A percentile compares a stretch with the other conserved stretches of the same genome.
phyloP scores from a whole-genome alignment of 116 monocot species.

The Phalaenopsis hybrid region DNA sequence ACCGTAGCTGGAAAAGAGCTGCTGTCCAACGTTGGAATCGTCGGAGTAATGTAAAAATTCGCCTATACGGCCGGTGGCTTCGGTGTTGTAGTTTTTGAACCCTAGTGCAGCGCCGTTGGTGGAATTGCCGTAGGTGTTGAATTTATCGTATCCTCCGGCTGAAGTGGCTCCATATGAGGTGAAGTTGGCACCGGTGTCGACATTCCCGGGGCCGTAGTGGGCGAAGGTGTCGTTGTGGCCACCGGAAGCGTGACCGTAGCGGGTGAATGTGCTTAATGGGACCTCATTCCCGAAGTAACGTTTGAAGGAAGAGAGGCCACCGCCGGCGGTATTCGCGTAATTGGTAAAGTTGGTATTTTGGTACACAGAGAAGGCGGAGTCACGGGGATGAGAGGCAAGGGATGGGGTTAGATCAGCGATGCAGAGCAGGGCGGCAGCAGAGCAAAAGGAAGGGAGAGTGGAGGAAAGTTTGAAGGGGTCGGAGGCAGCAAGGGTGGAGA shows the following conservation, averaged over 20 bases:
- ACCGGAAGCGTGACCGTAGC: background rate
- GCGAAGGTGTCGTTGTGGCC: slow-evolving; percentile 6
- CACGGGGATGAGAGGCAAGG: background rate
- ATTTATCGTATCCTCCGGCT: background rate
- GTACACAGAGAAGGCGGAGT: background rate
- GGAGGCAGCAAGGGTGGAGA: slow-evolving; percentile 8
- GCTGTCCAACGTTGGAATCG: slow-evolving; percentile 21
- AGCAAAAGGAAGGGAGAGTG: slow-evolving; percentile 7
- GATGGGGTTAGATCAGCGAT: background rate
- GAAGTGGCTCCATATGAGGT: background rate
- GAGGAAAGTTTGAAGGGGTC: slow-evolving; percentile 4
- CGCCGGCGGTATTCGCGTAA: slow-evolving; percentile 10
- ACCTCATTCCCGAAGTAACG: slow-evolving; percentile 6
- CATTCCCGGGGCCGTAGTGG: background rate
- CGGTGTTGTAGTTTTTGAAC: background rate
- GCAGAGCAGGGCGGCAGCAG: slow-evolving; percentile 18
- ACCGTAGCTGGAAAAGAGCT: slow-evolving; percentile 29
- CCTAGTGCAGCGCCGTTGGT: too few species aligned
- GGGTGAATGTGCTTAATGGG: slow-evolving; percentile 4
- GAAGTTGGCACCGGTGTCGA: slow-evolving; percentile 7
- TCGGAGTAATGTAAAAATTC: slow-evolving; percentile 20
- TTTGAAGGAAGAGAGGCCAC: background rate
- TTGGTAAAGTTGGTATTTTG: slow-evolving; percentile 12
- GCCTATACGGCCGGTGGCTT: slow-evolving; percentile 18
- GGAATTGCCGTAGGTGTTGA: too few species aligned